Percentiles rank a stretch among this genome's conserved stretches.
Evolutionary conservation across 768 basidiomycete species (phyloP).

Genomic region (Boletus edulis): DNA sequence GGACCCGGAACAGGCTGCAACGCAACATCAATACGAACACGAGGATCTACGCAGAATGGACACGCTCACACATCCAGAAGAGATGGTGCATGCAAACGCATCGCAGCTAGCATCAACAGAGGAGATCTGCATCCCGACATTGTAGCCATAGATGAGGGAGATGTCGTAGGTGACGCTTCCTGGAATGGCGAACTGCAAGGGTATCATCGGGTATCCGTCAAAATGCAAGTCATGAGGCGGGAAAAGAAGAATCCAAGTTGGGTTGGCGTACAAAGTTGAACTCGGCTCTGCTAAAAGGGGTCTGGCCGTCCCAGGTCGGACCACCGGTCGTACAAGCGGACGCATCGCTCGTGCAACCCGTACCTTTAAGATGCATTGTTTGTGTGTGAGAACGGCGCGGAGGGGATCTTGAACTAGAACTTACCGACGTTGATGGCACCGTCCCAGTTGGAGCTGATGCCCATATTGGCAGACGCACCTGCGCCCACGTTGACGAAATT

Average conservation of each 20-base stretch:
- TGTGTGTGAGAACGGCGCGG: too few species aligned
- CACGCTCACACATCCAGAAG: constrained; percentile 29
- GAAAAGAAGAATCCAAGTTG: neutral
- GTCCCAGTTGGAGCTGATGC: constrained; percentile 32
- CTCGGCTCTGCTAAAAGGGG: constrained; percentile 33
- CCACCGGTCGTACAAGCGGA: constrained; percentile 30
- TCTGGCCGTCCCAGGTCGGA: constrained; percentile 29
- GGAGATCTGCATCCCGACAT: constrained; percentile 33
- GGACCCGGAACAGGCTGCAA: constrained; percentile 31
- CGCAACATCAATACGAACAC: neutral
- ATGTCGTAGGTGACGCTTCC: constrained; percentile 33
- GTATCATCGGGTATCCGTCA: neutral
- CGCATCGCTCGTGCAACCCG: constrained; percentile 20
- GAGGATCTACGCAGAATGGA: neutral
- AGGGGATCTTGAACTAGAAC: neutral
- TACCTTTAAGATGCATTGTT: constrained; percentile 12
- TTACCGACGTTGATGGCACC: constrained; percentile 31
- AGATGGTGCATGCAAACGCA: constrained; percentile 30
- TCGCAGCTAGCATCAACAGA: constrained; percentile 26
- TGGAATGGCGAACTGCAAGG: constrained; percentile 19
- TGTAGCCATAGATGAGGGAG: constrained; percentile 34
- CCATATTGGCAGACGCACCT: constrained; percentile 27
- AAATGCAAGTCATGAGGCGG: neutral
- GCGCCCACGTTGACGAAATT: constrained; percentile 26
- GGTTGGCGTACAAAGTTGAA: constrained; percentile 28